A percentile compares a stretch with the other conserved stretches of the same genome.
Conservation (phyloP, 768 basidiomycete species). For the Collybiopsis confluens region DNA sequence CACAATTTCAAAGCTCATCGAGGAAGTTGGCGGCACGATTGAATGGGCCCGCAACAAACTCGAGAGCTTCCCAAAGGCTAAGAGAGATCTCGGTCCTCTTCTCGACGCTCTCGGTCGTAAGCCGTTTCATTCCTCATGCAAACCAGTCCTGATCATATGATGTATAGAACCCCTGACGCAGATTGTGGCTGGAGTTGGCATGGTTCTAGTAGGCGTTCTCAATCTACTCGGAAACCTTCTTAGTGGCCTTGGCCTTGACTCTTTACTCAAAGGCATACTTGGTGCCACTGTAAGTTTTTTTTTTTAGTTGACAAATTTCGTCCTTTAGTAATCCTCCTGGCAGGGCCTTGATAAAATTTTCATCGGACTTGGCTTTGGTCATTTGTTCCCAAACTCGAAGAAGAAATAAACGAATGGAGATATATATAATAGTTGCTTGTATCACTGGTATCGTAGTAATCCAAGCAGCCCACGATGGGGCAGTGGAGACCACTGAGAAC, state of each 20-base stretch:
- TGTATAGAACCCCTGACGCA: conserved; percentile 32
- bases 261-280: conserved; percentile 27
- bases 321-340: too few relatives aligned
- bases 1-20: conserved; percentile 25
- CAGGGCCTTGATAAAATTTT: conserved; percentile 20
- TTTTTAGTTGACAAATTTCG: too few relatives aligned
- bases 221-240: conserved; percentile 31
- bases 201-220: conserved; percentile 31
- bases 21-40: conserved; percentile 33
- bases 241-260: conserved; percentile 29
- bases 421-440: too few relatives aligned
- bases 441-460: too few relatives aligned
- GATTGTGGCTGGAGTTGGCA: conserved; percentile 32
- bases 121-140: conserved; percentile 3
- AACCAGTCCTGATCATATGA: too few relatives aligned
- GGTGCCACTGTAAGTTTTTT: conserved; percentile 23
- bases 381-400: conserved; percentile 1
- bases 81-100: conserved; percentile 34
- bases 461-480: too few relatives aligned
- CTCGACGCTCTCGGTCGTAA: conserved; percentile 31
- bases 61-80: conserved; percentile 32
- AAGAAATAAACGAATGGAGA: not conserved
- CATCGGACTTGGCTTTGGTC: conserved; percentile 25
- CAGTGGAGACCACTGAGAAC: too few relatives aligned
- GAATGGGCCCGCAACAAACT: conserved; percentile 34